Base-by-base conservation (phyloP, 768 basidiomycete species). In the Terana coerulea region DNA sequence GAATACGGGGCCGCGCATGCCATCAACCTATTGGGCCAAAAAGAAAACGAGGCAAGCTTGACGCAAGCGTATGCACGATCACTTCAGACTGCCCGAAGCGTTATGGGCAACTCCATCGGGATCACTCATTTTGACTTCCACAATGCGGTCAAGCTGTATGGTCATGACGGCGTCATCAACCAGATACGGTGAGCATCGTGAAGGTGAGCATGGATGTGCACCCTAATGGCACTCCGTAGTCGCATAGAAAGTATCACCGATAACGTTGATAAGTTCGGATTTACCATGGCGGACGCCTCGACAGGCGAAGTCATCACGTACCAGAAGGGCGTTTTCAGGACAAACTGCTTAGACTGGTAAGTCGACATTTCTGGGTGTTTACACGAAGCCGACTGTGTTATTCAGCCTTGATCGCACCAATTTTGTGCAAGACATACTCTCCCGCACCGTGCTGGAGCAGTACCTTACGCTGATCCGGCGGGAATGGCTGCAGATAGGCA, bases 91-190 rank as follows among this genome's bases (percentile, higher is more conserved):
- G 83, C 89, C 25, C 76, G 75, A 19, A 72, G 71, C 30, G 77
- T 75, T 8, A 78, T 86, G 58, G 82, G 80, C 12, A 83, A 89
- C 51, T 77, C 83, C 34, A 76, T 93, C 45, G 74, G 79, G 17
- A 84, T 95, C 33, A 94, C 94, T 0, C 83, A 91, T 58, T 98
- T 91, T 60, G 97, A 99, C 69, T 99, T 99, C 64, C 97, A 99
- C 63, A 81, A 83, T 47, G 79, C 81, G 6, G 91, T 95, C 22
- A 75, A 79, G 60, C 69, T 81, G 25, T 83, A 83, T 40, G 97
- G 97, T 8, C 93, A 97, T 64, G 97, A 99, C 56, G 85, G 80
- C 55, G 82, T 98, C 33, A 70, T 84, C 51, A 73, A 81, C 56
- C 90, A 94, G 56, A 67, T 98, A 26, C 78, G 77, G 82, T 86